phyloP scores from a whole-genome alignment of 441 rosid species.

The Pelargonium australe region DNA sequence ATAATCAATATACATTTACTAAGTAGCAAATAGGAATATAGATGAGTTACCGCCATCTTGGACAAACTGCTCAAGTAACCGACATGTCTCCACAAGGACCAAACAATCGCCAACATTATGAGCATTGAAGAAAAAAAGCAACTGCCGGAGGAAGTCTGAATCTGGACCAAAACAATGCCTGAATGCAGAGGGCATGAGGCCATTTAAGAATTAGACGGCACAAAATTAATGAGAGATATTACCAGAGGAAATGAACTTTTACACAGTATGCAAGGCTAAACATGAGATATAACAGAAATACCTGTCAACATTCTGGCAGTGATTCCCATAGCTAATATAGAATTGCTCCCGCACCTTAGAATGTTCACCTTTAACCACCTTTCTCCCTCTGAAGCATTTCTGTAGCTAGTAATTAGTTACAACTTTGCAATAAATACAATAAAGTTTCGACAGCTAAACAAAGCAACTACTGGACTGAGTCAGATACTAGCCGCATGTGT shows the following conservation, averaged over 20 bases:
- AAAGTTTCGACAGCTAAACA: conserved; percentile 13
- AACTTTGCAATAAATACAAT: conserved; percentile 23
- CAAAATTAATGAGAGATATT: neutral
- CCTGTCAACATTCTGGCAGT: conserved; percentile 72
- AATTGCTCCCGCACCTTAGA: conserved; percentile 58
- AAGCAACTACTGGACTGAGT: conserved; percentile 14
- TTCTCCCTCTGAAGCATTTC: conserved; percentile 97
- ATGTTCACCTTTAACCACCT: conserved; percentile 56
- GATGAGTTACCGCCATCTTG: conserved; percentile 46
- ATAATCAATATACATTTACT: conserved; percentile 7
- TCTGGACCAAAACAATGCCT: conserved; percentile 84
- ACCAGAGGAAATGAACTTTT: neutral
- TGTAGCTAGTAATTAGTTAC: conserved; percentile 46
- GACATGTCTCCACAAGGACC: conserved; percentile 65
- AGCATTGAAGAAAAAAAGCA: conserved; percentile 70
- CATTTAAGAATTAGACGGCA: conserved; percentile 10
- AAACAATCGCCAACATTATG: conserved; percentile 48
- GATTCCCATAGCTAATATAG: conserved; percentile 49
- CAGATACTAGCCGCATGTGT: neutral
- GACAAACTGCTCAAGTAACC: conserved; percentile 45
- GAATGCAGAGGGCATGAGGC: conserved; percentile 26
- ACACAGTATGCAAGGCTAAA: neutral
- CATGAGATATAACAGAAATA: conserved; percentile 19
- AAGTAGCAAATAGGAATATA: conserved; percentile 4
- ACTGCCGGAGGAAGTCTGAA: conserved; percentile 70